These are phyloP conservation scores for Phyllosticta citriasiana DNA, from an alignment of 2,329 filamentous ascomycete species.

Conservation along the genomic window DNA sequence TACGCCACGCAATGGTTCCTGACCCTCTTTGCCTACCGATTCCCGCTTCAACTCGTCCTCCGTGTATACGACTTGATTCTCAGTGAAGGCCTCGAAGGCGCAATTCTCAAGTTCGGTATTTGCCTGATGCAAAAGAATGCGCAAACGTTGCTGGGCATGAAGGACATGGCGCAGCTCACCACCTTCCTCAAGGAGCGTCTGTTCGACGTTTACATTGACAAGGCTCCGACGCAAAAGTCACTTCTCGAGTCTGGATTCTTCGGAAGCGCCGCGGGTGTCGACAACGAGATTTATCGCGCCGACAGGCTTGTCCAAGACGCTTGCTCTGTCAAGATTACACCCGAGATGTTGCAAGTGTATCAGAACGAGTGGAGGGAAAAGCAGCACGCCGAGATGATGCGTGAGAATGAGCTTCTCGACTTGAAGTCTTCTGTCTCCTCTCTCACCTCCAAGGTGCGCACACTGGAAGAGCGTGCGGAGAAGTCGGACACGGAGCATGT, in stretches of 20 bases:
- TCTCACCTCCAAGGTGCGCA: conserved; percentile 67
- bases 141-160: conserved; percentile 65
- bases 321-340: conserved; percentile 74
- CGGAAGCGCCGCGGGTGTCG: conserved; percentile 76
- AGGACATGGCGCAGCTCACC: conserved; percentile 83
- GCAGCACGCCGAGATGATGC: conserved; percentile 68
- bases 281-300: conserved; percentile 92
- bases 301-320: conserved; percentile 91
- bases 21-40: conserved; percentile 95
- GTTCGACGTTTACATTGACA: conserved; percentile 96
- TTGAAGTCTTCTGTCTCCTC: conserved; percentile 48
- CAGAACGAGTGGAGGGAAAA: conserved; percentile 88
- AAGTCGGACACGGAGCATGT: conserved; percentile 86
- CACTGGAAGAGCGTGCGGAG: conserved; percentile 79
- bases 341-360: conserved; percentile 72
- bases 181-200: conserved; percentile 86
- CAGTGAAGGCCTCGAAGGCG: conserved; percentile 76
- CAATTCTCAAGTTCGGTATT: conserved; percentile 88
- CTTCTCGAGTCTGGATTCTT: conserved; percentile 97
- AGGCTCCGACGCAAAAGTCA: conserved; percentile 81
- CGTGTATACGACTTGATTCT: conserved; percentile 94
- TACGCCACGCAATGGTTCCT: conserved; percentile 99
- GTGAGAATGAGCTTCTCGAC: conserved; percentile 69
- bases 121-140: conserved; percentile 95
- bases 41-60: conserved; percentile 89